phyloP scores from a whole-genome alignment of 2,329 filamentous ascomycete species.

The Cercospora citrullina region DNA sequence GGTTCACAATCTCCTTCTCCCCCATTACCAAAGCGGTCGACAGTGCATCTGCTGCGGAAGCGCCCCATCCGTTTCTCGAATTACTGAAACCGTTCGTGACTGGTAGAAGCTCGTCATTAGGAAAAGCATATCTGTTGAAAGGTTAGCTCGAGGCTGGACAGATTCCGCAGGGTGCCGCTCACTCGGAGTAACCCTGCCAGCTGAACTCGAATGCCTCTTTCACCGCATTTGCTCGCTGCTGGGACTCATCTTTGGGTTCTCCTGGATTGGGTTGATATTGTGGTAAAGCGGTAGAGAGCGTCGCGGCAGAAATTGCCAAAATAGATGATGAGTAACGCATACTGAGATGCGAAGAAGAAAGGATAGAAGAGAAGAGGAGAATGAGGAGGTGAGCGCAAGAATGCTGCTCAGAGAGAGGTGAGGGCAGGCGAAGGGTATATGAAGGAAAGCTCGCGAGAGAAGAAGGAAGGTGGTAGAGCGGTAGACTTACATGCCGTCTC shows the following conservation, averaged over 20 bases:
- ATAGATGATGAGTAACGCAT: constrained; percentile 11
- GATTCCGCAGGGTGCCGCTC: neutral
- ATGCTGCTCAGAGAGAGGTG: neutral
- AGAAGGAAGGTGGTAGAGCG: neutral
- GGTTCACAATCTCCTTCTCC: constrained; percentile 64
- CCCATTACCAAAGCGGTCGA: constrained; percentile 79
- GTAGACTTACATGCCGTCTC: neutral
- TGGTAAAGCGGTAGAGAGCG: constrained; percentile 7
- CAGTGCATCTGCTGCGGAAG: constrained; percentile 78
- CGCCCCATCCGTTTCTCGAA: constrained; percentile 80
- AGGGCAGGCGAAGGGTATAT: neutral
- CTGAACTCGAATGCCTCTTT: constrained; percentile 68
- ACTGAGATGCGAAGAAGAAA: neutral
- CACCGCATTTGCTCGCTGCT: constrained; percentile 55
- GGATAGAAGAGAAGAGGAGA: neutral
- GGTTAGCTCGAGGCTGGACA: constrained; percentile 4
- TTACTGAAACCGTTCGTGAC: constrained; percentile 65
- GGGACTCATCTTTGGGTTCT: constrained; percentile 21
- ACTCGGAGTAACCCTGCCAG: constrained; percentile 59
- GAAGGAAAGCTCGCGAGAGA: neutral
- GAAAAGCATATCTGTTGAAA: constrained; percentile 52
- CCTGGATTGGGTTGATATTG: neutral
- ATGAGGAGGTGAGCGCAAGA: neutral
- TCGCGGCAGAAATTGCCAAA: constrained; percentile 10
- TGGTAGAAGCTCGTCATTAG: constrained; percentile 58